These are phyloP conservation scores for Myriosclerotinia duriaeana DNA, from an alignment of 2,329 filamentous ascomycete genomes.

Conservation along the genomic window DNA sequence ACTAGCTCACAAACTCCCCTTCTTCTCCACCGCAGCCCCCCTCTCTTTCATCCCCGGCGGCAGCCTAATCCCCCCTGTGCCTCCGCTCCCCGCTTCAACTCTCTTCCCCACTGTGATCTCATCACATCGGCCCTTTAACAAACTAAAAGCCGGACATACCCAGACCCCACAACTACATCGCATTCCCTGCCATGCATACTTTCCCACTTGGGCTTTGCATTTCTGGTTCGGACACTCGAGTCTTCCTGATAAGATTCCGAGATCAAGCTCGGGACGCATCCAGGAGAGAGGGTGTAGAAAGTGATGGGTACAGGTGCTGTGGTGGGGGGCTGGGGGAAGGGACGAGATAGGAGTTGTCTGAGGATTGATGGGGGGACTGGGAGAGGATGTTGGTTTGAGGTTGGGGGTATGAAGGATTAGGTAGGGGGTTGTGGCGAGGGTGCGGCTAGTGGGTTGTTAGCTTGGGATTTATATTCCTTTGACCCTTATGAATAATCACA, in stretches of 20 bases:
- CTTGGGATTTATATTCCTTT: neutral
- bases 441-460: slow-evolving; percentile 42
- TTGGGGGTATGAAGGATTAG: slow-evolving; percentile 52
- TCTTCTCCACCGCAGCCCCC: slow-evolving; percentile 24
- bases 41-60: slow-evolving; percentile 50
- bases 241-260: slow-evolving; percentile 78
- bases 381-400: slow-evolving; percentile 39
- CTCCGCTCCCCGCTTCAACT: slow-evolving; percentile 22
- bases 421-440: slow-evolving; percentile 62
- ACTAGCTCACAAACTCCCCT: slow-evolving; percentile 12
- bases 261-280: slow-evolving; percentile 84
- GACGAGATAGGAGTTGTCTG: slow-evolving; percentile 31
- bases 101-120: slow-evolving; percentile 46
- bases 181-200: slow-evolving; percentile 96
- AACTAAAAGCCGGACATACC: slow-evolving; percentile 86
- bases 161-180: slow-evolving; percentile 87
- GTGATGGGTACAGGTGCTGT: slow-evolving; percentile 70
- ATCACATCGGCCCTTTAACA: slow-evolving; percentile 81
- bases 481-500: neutral
- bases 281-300: slow-evolving; percentile 91
- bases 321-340: slow-evolving; percentile 33
- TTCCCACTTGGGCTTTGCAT: slow-evolving; percentile 81
- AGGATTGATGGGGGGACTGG: slow-evolving; percentile 24
- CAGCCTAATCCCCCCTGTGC: slow-evolving; percentile 51
- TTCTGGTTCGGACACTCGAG: slow-evolving; percentile 76